phyloP scores from a whole-genome alignment of 1,139 yeast genomes.

The Blastobotrys petasosporus region DNA sequence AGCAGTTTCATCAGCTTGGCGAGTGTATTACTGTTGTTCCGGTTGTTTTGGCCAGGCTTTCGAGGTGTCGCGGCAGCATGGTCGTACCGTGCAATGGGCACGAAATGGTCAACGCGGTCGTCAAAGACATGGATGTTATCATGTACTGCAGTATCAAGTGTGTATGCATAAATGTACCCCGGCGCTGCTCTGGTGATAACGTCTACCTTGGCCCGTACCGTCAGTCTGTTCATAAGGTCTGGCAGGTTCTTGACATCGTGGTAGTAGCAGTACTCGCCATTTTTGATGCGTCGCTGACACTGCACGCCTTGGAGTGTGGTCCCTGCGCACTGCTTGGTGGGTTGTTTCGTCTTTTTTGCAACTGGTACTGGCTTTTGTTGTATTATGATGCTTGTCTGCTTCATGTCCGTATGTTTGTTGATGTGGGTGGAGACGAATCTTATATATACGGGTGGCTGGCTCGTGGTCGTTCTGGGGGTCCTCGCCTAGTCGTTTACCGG shows the following conservation, averaged over 20 bases:
- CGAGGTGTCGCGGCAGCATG: background rate
- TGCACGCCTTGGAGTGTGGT: slow-evolving; percentile 9
- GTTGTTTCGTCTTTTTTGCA: no score
- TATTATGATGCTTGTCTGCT: no score
- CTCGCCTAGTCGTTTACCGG: no score
- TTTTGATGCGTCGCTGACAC: slow-evolving; percentile 8
- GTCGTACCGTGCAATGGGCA: background rate
- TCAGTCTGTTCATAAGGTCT: slow-evolving; percentile 13
- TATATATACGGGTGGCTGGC: no score
- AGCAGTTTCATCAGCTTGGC: background rate
- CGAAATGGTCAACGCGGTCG: slow-evolving; percentile 13
- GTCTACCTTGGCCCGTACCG: slow-evolving; percentile 7
- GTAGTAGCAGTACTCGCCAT: slow-evolving; percentile 15
- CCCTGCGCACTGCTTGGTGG: slow-evolving; percentile 2
- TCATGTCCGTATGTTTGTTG: no score
- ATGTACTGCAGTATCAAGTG: slow-evolving; percentile 19
- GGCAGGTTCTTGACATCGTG: slow-evolving; percentile 17
- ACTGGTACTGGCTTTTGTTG: no score
- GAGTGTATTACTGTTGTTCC: background rate
- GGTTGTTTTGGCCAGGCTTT: background rate
- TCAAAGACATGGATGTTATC: slow-evolving; percentile 25
- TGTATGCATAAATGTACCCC: slow-evolving; percentile 29
- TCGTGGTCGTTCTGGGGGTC: no score
- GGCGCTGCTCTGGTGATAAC: slow-evolving; percentile 13
- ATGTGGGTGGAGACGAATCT: no score